A percentile compares a stretch with the other conserved stretches of the same genome.
Conservation (phyloP, 2,329 filamentous ascomycete genomes). For the Xylariaceae sp. region DNA sequence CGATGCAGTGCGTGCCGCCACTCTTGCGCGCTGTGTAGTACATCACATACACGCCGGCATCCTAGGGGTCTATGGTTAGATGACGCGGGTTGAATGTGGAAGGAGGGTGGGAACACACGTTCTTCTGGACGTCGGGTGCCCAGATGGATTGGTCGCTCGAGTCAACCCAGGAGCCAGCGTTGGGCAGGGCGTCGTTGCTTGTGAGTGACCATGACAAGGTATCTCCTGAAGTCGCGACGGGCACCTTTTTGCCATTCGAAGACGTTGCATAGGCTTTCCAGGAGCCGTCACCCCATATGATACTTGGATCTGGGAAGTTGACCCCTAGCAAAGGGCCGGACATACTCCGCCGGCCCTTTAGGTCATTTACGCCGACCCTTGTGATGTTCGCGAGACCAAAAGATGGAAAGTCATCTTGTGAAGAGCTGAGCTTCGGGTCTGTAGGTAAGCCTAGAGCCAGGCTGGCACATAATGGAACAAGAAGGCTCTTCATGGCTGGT, state of each 20-base stretch:
- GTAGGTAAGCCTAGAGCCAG: slow-evolving; percentile 20
- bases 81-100: neutral
- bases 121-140: slow-evolving; percentile 29
- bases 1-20: slow-evolving; percentile 27
- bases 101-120: slow-evolving; percentile 13
- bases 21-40: slow-evolving; percentile 25
- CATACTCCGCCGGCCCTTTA: slow-evolving; percentile 15
- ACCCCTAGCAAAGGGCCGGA: slow-evolving; percentile 18
- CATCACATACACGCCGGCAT: slow-evolving; percentile 26
- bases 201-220: slow-evolving; percentile 23
- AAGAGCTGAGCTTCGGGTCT: slow-evolving; percentile 2
- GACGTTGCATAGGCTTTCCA: slow-evolving; percentile 29
- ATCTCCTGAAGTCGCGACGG: slow-evolving; percentile 24
- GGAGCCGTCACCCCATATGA: slow-evolving; percentile 25
- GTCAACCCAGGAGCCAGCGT: slow-evolving; percentile 25
- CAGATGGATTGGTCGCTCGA: slow-evolving; percentile 19
- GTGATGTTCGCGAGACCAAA: slow-evolving; percentile 24
- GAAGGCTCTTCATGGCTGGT: slow-evolving; percentile 19
- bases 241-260: slow-evolving; percentile 22
- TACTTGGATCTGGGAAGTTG: slow-evolving; percentile 25
- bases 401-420: slow-evolving; percentile 9
- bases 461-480: slow-evolving; percentile 13
- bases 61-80: slow-evolving; percentile 11
- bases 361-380: slow-evolving; percentile 11
- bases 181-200: slow-evolving; percentile 21